These are phyloP conservation scores for Glonium stellatum DNA, from an alignment of 495 filamentous ascomycete genomes.

Conservation along the genomic window DNA sequence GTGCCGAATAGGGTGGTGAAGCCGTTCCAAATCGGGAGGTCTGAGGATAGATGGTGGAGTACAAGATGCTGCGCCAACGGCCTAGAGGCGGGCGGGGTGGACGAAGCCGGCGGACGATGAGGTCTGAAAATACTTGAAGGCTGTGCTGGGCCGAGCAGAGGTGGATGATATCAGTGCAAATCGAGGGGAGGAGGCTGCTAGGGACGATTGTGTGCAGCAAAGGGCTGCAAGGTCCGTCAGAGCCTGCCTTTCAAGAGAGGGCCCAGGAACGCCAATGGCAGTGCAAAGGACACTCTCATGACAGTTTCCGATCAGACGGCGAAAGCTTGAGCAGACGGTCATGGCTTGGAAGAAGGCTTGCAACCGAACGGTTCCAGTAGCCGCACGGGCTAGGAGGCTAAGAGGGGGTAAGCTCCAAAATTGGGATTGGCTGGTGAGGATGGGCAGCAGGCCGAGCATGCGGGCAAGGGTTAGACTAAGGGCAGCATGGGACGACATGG, in stretches of 20 bases:
- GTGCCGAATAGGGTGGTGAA: constrained; percentile 9
- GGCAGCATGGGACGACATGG: too few species aligned
- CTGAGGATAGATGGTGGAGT: constrained; percentile 16
- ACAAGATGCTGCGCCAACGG: constrained; percentile 21
- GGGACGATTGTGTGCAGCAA: constrained; percentile 18
- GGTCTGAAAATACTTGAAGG: constrained; percentile 20
- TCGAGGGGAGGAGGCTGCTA: constrained; percentile 5
- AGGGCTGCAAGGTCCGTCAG: constrained; percentile 16
- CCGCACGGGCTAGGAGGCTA: constrained; percentile 8
- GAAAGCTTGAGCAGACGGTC: constrained; percentile 24
- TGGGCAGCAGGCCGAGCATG: too few species aligned
- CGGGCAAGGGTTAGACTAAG: too few species aligned
- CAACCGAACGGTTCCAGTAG: constrained; percentile 28
- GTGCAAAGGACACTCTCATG: constrained; percentile 12
- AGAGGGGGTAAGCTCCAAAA: constrained; percentile 7
- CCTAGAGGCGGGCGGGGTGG: not conserved
- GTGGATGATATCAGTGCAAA: not conserved
- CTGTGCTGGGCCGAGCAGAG: constrained; percentile 21
- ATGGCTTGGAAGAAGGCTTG: constrained; percentile 22
- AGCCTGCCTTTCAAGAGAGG: constrained; percentile 3
- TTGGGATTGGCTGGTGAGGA: constrained; percentile 10
- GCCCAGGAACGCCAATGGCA: constrained; percentile 17
- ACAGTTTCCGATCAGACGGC: not conserved
- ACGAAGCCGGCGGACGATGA: constrained; percentile 6
- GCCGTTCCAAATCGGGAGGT: constrained; percentile 25